phyloP scores from a whole-genome alignment of 2,329 filamentous ascomycete genomes.

The Claviceps paspali region DNA sequence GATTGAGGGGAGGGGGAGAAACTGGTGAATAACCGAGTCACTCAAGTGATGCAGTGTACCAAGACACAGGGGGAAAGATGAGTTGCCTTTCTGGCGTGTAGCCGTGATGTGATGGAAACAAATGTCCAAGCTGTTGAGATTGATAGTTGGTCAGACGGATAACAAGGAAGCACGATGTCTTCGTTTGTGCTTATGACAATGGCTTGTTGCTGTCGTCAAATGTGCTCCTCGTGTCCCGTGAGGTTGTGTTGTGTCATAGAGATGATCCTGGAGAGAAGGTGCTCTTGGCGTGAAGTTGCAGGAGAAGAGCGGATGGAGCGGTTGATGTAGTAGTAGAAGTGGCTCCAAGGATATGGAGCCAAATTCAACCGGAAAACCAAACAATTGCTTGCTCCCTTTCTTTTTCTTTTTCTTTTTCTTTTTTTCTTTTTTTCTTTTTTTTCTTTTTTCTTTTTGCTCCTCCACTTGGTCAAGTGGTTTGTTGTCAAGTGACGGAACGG shows the following conservation, averaged over 20 bases:
- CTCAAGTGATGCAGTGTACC: constrained; percentile 9
- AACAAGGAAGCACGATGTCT: neutral
- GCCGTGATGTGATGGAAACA: neutral
- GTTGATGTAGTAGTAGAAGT: neutral
- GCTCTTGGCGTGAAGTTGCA: neutral
- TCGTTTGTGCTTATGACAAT: neutral
- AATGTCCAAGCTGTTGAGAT: neutral
- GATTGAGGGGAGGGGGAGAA: neutral
- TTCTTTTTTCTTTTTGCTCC: neutral
- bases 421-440: too few species aligned
- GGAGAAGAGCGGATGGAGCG: neutral
- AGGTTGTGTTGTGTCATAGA: neutral
- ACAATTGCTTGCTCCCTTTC: neutral
- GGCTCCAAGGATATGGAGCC: neutral
- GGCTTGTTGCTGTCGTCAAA: neutral
- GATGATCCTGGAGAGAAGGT: neutral
- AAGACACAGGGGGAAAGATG: constrained; percentile 5
- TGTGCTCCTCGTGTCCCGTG: neutral
- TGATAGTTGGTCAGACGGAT: neutral
- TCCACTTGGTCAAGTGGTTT: neutral
- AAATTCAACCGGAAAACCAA: neutral
- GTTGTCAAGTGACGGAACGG: neutral
- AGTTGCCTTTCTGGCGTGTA: constrained; percentile 3
- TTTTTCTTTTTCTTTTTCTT: too few species aligned
- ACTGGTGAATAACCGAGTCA: constrained; percentile 3